Evolutionary conservation across 1,284 basidiomycete genomes (phyloP).

Genomic region (Malassezia dermatis): DNA sequence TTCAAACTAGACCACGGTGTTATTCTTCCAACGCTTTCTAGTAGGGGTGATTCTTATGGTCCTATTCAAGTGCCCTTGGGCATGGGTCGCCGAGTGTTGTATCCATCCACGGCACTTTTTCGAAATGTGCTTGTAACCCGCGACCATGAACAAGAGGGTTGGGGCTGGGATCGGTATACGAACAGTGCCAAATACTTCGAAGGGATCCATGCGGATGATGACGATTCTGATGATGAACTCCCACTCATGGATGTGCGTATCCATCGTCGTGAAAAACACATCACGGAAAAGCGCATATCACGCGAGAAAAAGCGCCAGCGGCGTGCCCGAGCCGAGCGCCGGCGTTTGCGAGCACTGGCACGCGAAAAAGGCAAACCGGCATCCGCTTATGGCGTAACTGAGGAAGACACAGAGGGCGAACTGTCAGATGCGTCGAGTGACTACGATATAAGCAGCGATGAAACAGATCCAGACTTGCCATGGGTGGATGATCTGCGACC

Average conservation of each 20-base stretch:
- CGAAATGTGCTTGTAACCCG: slow-evolving; percentile 42
- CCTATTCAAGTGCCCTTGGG: slow-evolving; percentile 33
- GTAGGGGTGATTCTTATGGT: neutral
- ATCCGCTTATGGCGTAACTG: slow-evolving; percentile 18
- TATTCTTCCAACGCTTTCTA: slow-evolving; percentile 6
- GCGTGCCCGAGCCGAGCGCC: slow-evolving; percentile 2
- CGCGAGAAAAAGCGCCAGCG: slow-evolving; percentile 8
- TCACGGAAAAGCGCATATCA: neutral
- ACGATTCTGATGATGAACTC: slow-evolving; percentile 36
- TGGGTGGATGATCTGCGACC: slow-evolving; percentile 39
- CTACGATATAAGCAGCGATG: slow-evolving; percentile 26
- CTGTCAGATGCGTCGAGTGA: slow-evolving; percentile 16
- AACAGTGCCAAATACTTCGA: slow-evolving; percentile 20
- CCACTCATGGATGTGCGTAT: slow-evolving; percentile 21
- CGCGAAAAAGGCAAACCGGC: slow-evolving; percentile 32
- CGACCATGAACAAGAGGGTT: slow-evolving; percentile 42
- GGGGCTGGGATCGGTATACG: slow-evolving; percentile 40
- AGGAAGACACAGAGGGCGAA: neutral
- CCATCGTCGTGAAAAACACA: slow-evolving; percentile 2
- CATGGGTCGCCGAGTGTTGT: slow-evolving; percentile 39
- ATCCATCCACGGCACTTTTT: slow-evolving; percentile 40
- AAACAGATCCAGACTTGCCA: slow-evolving; percentile 24
- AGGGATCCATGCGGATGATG: slow-evolving; percentile 13
- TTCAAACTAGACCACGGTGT: slow-evolving; percentile 9
- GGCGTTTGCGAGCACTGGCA: slow-evolving; percentile 13